phyloP scores from a whole-genome alignment of 805 yeast genomes.

The Ogataea corticis region DNA sequence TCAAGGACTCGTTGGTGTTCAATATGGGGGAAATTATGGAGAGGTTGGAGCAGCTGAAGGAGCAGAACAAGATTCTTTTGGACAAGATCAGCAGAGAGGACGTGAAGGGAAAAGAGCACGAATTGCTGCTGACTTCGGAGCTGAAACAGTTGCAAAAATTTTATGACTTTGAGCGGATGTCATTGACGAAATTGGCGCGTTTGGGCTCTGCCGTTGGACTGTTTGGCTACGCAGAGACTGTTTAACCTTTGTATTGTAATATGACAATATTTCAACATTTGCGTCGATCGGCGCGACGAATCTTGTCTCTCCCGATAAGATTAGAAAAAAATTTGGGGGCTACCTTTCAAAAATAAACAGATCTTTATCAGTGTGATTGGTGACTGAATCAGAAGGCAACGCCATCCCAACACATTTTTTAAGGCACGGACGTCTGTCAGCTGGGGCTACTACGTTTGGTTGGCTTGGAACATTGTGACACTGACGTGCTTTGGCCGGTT shows the following conservation, averaged over 20 bases:
- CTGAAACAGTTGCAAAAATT: slow-evolving; percentile 65
- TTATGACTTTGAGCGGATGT: slow-evolving; percentile 54
- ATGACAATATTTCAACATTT: background rate
- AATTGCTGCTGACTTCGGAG: slow-evolving; percentile 72
- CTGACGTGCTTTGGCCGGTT: no score
- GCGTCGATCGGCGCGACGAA: slow-evolving; percentile 4
- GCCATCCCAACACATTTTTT: background rate
- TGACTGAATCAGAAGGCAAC: background rate
- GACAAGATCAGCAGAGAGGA: slow-evolving; percentile 88
- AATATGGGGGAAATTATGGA: slow-evolving; percentile 54
- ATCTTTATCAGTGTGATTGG: background rate
- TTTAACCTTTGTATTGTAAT: background rate
- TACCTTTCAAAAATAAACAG: background rate
- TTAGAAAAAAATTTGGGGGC: background rate
- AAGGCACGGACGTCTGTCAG: background rate
- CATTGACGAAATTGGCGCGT: slow-evolving; percentile 56
- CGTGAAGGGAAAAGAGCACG: slow-evolving; percentile 79
- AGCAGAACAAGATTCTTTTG: slow-evolving; percentile 63
- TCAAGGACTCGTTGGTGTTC: slow-evolving; percentile 46
- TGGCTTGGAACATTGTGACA: no score
- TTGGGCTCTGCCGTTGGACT: slow-evolving; percentile 57
- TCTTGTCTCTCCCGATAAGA: background rate
- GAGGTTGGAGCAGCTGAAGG: slow-evolving; percentile 52
- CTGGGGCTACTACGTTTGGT: no score
- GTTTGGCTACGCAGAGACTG: slow-evolving; percentile 29